Base-by-base conservation (phyloP, 345 rosid species). In the Bruguiera parviflora region DNA sequence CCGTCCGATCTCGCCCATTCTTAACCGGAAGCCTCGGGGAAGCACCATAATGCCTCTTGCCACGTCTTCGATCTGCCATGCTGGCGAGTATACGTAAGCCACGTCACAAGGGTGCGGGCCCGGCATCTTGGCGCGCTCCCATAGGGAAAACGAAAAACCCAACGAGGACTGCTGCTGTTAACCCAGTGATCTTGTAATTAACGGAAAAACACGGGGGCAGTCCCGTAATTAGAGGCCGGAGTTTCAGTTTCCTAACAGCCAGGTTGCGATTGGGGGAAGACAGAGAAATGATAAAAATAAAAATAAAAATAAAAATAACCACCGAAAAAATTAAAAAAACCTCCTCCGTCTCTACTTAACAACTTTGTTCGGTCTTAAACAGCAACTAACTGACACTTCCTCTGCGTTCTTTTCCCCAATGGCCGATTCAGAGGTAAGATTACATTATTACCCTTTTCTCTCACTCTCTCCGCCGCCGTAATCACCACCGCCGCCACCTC, bases 161-260 rank as follows among this genome's bases (percentile, higher is more conserved):
- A 73, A 72, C 59, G 31, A 68, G 70, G 78, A 77, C 77, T 70
- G 74, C 69, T n/a, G n/a, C n/a, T n/a, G n/a, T n/a, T n/a, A n/a
- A n/a, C 72, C 79, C 82, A 82, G 75, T 75, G 71, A 63, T 24
- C 20, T 25, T 27, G 76, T 75, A 67, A 84, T 82, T 74, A 68
- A 25, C 8, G 13, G 0, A 51, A 72, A 37, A 2, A 8, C 0
- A 0, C 1, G 55, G 61, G 88, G 91, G 80, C 29, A 76, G 5
- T 62, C 6, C 3, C 7, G 87, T 74, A 77, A 72, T 72, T 25
- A 0, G 3, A 16, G 6, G 1, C 20, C 22, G 2, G 0, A 0
- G 62, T 72, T 63, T 84, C 85, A 89, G 65, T 92, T 88, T 88
- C 87, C 72, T 86, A 91, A 88, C 97, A 83, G 94, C 84, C 94